A percentile compares a stretch with the other conserved stretches of the same genome.
Conservation (phyloP, 352 stramenopile genomes). For the Globisporangium paddicum region DNA sequence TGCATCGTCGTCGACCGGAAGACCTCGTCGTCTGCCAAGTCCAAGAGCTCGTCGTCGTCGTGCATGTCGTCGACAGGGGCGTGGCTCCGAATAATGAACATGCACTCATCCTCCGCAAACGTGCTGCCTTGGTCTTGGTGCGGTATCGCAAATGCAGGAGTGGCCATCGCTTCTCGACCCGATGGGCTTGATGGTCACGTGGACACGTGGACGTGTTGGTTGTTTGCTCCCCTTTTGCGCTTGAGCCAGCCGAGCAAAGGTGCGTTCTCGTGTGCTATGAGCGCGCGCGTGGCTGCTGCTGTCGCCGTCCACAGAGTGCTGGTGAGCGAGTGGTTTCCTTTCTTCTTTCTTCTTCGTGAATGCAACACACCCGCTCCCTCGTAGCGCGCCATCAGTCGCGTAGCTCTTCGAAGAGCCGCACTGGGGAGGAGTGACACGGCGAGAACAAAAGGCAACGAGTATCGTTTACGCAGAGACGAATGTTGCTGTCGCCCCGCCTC, state of each 20-base stretch:
- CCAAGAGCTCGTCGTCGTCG: conserved; percentile 57
- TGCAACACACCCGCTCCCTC: not conserved
- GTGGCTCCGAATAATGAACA: conserved; percentile 44
- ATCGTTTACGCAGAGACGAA: not conserved
- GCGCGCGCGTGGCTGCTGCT: too few relatives aligned
- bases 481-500: conserved; percentile 2
- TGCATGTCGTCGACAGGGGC: conserved; percentile 35
- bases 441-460: conserved; percentile 6
- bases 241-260: not conserved
- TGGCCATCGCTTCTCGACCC: conserved; percentile 7
- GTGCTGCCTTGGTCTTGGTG: conserved; percentile 13
- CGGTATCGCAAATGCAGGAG: conserved; percentile 10
- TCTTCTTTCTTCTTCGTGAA: not conserved
- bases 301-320: not conserved
- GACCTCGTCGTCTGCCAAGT: conserved; percentile 30
- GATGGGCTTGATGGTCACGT: not conserved
- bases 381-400: not conserved
- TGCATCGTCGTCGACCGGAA: conserved; percentile 48
- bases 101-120: conserved; percentile 16
- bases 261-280: not conserved
- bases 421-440: not conserved
- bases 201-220: conserved; percentile 3
- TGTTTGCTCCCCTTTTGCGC: not conserved
- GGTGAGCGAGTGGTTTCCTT: not conserved
- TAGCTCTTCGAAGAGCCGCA: conserved; percentile 1